Conservation (phyloP, 139 green algal species). For the Picochlorum sp. region DNA sequence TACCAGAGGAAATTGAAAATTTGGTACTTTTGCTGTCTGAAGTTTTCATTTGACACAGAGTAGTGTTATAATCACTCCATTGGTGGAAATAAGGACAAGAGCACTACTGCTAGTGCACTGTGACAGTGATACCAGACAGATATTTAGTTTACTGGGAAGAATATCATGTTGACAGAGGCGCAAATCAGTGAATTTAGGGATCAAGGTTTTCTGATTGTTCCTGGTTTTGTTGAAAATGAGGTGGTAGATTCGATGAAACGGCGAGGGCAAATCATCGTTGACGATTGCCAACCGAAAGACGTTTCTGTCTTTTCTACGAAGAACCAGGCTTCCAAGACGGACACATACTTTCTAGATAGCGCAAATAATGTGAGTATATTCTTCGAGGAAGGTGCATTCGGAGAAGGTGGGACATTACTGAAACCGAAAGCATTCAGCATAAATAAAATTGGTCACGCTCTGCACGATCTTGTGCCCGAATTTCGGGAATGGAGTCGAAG, state of each 20-base stretch:
- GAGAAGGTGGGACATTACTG: slow-evolving; percentile 36
- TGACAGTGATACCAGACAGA: too few relatives aligned
- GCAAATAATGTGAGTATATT: slow-evolving; percentile 51
- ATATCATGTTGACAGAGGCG: slow-evolving; percentile 5
- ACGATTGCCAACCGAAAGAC: slow-evolving; percentile 17
- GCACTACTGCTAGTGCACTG: too few relatives aligned
- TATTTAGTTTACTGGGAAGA: too few relatives aligned
- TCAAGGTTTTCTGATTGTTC: slow-evolving; percentile 45
- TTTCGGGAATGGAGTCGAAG: slow-evolving; percentile 72
- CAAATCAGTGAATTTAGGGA: slow-evolving; percentile 17
- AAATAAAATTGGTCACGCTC: slow-evolving; percentile 88
- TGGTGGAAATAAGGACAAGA: too few relatives aligned
- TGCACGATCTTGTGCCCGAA: slow-evolving; percentile 88
- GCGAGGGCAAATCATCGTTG: slow-evolving; percentile 34
- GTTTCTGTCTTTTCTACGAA: slow-evolving; percentile 41
- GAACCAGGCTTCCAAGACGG: slow-evolving; percentile 34
- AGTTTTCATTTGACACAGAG: too few relatives aligned
- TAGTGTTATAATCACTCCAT: too few relatives aligned
- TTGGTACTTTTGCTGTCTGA: too few relatives aligned
- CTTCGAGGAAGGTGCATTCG: slow-evolving; percentile 78
- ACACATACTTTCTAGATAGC: slow-evolving; percentile 68
- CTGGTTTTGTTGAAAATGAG: slow-evolving; percentile 31
- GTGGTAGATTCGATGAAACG: slow-evolving; percentile 27
- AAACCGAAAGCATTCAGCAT: slow-evolving; percentile 53
- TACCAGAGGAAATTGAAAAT: too few relatives aligned